A percentile compares a stretch with the other conserved stretches of the same genome.
phyloP scores from a whole-genome alignment of 169 alveolate genomes.

The Plasmodium reichenowi region DNA sequence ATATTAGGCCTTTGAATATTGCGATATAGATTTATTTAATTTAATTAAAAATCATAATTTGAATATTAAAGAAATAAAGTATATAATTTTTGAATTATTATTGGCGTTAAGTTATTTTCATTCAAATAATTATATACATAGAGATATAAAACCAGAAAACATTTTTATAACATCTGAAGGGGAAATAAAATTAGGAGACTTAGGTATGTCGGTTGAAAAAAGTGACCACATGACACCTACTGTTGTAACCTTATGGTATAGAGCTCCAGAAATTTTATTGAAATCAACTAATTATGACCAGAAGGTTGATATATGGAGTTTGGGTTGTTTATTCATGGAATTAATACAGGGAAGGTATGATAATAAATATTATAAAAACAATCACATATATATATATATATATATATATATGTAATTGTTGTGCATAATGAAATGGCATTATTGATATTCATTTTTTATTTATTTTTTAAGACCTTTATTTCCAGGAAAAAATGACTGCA shows the following conservation, averaged over 20 bases:
- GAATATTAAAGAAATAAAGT: conserved; percentile 78
- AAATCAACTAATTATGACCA: conserved; percentile 85
- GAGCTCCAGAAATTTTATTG: conserved; percentile 92
- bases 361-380: background rate
- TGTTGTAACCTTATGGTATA: conserved; percentile 89
- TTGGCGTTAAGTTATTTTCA: conserved; percentile 79
- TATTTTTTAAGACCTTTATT: conserved; percentile 43
- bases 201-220: conserved; percentile 82
- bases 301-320: conserved; percentile 90
- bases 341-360: conserved; percentile 79
- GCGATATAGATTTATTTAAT: conserved; percentile 53
- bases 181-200: conserved; percentile 82
- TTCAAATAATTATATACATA: conserved; percentile 79
- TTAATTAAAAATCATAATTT: conserved; percentile 34
- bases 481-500: conserved; percentile 68
- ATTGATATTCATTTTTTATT: conserved; percentile 4
- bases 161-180: conserved; percentile 81
- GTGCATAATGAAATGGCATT: background rate
- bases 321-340: conserved; percentile 91
- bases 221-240: conserved; percentile 79
- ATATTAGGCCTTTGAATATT: conserved; percentile 53
- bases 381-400: background rate
- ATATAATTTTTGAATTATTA: conserved; percentile 80
- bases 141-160: conserved; percentile 86
- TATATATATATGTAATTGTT: background rate